A percentile compares a stretch with the other conserved stretches of the same genome.
Evolutionary conservation across 108 stramenopile species (phyloP).

Genomic region (Epithemia pelagica): DNA sequence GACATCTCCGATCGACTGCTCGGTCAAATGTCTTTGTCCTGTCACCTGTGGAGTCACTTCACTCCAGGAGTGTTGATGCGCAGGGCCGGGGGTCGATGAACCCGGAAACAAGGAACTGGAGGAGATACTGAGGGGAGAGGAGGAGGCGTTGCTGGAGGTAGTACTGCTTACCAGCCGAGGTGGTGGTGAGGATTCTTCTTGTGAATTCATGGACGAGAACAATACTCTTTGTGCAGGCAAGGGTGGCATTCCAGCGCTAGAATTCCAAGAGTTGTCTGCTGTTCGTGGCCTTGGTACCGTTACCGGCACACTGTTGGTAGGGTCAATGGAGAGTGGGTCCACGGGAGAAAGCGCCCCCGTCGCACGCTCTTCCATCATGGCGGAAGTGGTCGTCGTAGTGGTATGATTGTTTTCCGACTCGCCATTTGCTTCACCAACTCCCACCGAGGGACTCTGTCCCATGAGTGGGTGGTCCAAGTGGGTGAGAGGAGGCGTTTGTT

Average conservation of each 20-base stretch:
- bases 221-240: background rate
- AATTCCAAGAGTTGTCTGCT: background rate
- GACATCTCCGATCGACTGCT: background rate
- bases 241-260: background rate
- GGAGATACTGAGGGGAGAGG: background rate
- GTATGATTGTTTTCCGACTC: background rate
- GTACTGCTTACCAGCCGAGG: background rate
- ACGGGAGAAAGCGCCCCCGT: constrained; percentile 19
- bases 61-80: background rate
- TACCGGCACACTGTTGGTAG: constrained; percentile 18
- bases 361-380: background rate
- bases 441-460: background rate
- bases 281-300: constrained; percentile 4
- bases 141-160: background rate
- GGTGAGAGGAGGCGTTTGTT: background rate
- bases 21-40: constrained; percentile 16
- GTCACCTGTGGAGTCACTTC: background rate
- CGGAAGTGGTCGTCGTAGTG: background rate
- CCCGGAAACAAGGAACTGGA: background rate
- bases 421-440: background rate
- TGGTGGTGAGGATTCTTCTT: background rate
- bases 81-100: background rate
- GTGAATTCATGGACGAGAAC: background rate
- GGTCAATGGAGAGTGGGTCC: constrained; percentile 62
- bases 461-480: background rate